Evolutionary conservation across 495 filamentous ascomycete genomes (phyloP), one percentile per base, ranked within the genome.

Genomic region (Aspergillus indologenus): DNA sequence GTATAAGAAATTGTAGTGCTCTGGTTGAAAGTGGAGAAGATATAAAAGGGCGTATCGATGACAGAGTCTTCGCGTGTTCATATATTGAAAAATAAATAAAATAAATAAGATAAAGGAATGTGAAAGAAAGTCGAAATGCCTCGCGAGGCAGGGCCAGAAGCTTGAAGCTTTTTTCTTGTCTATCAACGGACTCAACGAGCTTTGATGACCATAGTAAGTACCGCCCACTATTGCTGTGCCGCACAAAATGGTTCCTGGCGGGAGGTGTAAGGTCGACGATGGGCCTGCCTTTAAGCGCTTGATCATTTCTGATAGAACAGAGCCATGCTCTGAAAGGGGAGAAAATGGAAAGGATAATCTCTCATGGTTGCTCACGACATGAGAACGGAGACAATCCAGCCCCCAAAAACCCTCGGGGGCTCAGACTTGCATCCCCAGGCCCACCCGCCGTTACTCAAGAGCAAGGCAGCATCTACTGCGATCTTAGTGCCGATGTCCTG

Each of bases 231-330:
- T 63, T 50, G 53, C 69, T 67, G 71, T 71, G 69, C 68, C 67
- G 71, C 74, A 72, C 59, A 63, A 60, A 64, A 62, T 58, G 59
- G 63, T 58, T 65, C 58, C 44, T 61, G 60, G 61, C 65, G 51
- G 63, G 54, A 68, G 62, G 64, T 63, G 65, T 61, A 69, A 66
- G 61, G 61, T 73, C 64, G 60, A 71, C 58, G 68, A 74, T 67
- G 64, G 67, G 67, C 62, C 71, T 75, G 66, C 70, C 70, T 74
- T 72, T 75, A 76, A 78, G 75, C 75, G 75, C 73, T 68, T 54
- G 52, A 44, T 56, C 46, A 57, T 61, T 52, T 56, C 54, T 20
- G 54, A 45, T 42, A 40, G 47, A 59, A 54, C 43, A 57, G 61
- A 48, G 42, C 59, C 56, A 45, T 60, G 59, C 60, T 61, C 56